These are phyloP conservation scores for Rhizopogon roseolus DNA, from an alignment of 768 basidiomycete species.

Conservation along the genomic window DNA sequence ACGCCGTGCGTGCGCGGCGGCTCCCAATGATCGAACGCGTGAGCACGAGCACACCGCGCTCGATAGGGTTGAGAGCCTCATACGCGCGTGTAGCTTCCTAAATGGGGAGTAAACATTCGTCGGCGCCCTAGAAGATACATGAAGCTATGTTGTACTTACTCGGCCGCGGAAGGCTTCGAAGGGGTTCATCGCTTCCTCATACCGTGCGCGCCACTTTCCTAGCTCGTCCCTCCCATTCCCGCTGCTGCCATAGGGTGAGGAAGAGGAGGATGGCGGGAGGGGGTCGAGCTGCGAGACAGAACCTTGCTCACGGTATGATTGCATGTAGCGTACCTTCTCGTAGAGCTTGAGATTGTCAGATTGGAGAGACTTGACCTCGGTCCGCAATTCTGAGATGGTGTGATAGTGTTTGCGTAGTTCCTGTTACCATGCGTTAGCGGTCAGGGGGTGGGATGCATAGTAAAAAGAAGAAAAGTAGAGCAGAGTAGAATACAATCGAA, in stretches of 20 bases:
- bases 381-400: constrained; percentile 87
- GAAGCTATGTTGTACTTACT: constrained; percentile 44
- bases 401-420: constrained; percentile 96
- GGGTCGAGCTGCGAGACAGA: constrained; percentile 65
- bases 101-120: constrained; percentile 2
- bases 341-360: constrained; percentile 96
- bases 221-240: constrained; percentile 60
- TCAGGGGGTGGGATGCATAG: background rate
- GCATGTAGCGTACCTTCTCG: constrained; percentile 99
- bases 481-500: background rate
- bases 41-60: constrained; percentile 79
- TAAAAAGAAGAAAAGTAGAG: background rate
- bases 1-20: constrained; percentile 83
- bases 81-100: constrained; percentile 96
- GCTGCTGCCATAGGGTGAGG: constrained; percentile 26
- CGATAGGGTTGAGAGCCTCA: constrained; percentile 85
- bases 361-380: constrained; percentile 89
- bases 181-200: constrained; percentile 97
- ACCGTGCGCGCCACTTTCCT: constrained; percentile 84
- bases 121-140: background rate
- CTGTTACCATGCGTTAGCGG: constrained; percentile 29
- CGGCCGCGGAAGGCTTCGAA: constrained; percentile 96
- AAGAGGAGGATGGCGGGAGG: constrained; percentile 38
- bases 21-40: constrained; percentile 87
- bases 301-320: constrained; percentile 84